Evolutionary conservation across 2,329 filamentous ascomycete genomes (phyloP), one percentile per base, ranked within the genome.

Genomic region (Lecanicillium sp.): DNA sequence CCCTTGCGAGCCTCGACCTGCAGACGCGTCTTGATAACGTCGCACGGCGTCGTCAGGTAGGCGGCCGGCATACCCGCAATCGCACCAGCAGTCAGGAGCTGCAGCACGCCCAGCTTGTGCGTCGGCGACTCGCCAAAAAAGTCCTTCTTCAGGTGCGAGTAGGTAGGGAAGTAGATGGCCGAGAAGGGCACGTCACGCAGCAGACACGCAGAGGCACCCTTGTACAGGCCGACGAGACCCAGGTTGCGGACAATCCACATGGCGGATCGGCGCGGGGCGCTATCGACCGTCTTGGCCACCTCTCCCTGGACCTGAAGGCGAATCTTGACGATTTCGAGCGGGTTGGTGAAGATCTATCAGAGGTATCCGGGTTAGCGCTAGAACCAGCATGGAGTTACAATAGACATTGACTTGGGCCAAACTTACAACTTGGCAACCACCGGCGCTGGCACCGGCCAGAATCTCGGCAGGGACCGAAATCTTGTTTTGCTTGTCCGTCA

Each of bases 291-390:
- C 69, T 96, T 97, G 48, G 87, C 83, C 30, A 96, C 81, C 65
- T 98, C 92, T 43, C 92, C 92, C 68, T 98, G 92, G 17, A 98
- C 85, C 64, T 98, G 92, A 38, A 98, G 79, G 49, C 92, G 85
- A 58, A 98, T 98, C 73, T 98, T 98, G 70, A 98, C 92, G 57
- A 98, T 98, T 63, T 98, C 92, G 14, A 98, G 79, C 18, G 92
- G 92, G 62, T 97, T 98, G 50, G 88, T 96, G 66, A 97, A 97
- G 52, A 96, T 80, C 86, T 89, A 17, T 20, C 30, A 31, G 41
- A 34, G n/a, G n/a, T n/a, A 36, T 9, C 11, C 22, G 13, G 39
- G 18, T 38, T 28, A 40, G 38, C 19, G n/a, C 22, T 38, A 37
- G 31, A 19, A 14, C 32, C 10, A 13, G 17, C 4, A 14, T 12